Evolutionary conservation across 2,329 filamentous ascomycete genomes (phyloP).

Genomic region (Macrophomina pseudophaseolina): DNA sequence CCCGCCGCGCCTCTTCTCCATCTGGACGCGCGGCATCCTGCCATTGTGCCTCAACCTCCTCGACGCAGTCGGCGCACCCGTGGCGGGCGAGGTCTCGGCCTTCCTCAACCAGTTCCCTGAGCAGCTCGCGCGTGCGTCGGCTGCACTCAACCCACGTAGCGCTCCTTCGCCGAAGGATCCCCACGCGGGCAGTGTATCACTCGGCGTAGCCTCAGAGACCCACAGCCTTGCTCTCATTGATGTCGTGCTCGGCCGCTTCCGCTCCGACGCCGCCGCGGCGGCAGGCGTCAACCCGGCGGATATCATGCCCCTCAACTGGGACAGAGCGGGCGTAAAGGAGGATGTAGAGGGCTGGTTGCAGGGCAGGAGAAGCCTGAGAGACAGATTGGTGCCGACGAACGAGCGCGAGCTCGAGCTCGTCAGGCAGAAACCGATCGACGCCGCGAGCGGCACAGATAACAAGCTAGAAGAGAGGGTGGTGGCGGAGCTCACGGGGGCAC

Average conservation of each 20-base stretch:
- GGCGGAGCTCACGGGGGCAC: constrained; percentile 40
- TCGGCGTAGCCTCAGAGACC: constrained; percentile 75
- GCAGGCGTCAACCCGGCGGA: constrained; percentile 55
- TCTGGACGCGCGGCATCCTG: constrained; percentile 88
- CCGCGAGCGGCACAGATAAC: constrained; percentile 60
- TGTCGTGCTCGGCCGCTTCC: constrained; percentile 71
- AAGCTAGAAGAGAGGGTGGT: constrained; percentile 78
- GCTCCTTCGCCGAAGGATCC: constrained; percentile 45
- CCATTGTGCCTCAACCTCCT: constrained; percentile 89
- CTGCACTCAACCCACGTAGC: constrained; percentile 69
- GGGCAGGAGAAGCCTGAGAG: constrained; percentile 70
- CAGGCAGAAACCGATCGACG: constrained; percentile 47
- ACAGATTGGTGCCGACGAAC: constrained; percentile 74
- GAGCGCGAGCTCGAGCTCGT: constrained; percentile 71
- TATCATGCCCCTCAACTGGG: constrained; percentile 76
- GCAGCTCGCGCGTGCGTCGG: constrained; percentile 74
- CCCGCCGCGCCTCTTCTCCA: constrained; percentile 76
- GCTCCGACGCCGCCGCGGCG: constrained; percentile 64
- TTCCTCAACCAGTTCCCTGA: constrained; percentile 90
- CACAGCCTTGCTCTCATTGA: constrained; percentile 79
- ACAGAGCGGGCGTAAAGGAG: constrained; percentile 72
- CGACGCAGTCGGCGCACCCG: constrained; percentile 76
- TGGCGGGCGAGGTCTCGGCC: constrained; percentile 81
- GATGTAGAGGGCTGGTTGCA: constrained; percentile 83
- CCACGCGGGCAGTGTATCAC: constrained; percentile 68